Evolutionary conservation across 2,329 filamentous ascomycete species (phyloP).

Genomic region (Alternaria angustiovoidea): DNA sequence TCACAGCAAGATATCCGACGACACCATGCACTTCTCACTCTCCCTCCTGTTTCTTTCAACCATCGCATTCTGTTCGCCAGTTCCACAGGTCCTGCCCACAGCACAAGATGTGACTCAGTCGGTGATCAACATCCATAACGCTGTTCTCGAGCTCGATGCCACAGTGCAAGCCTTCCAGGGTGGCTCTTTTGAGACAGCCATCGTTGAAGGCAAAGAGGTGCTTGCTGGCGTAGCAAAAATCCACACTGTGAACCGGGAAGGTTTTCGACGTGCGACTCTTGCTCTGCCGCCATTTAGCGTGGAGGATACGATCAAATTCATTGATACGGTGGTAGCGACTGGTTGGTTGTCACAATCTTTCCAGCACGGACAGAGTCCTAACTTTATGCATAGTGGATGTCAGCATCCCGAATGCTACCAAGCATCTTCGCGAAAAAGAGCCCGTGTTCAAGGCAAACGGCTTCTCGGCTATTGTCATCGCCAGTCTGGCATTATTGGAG

Average conservation of each 20-base stretch:
- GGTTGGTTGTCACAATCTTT: constrained; percentile 7
- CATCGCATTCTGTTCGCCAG: constrained; percentile 1
- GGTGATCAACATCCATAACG: constrained; percentile 24
- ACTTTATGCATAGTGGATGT: constrained; percentile 14
- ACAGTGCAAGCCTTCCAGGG: constrained; percentile 16
- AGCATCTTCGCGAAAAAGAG: constrained; percentile 21
- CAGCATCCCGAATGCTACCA: constrained; percentile 20
- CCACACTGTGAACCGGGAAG: constrained; percentile 27
- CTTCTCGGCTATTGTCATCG: constrained; percentile 17
- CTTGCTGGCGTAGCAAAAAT: constrained; percentile 27
- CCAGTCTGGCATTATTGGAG: constrained; percentile 23
- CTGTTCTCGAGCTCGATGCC: constrained; percentile 21
- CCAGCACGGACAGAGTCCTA: not conserved
- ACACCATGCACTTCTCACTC: constrained; percentile 1
- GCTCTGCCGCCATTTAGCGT: constrained; percentile 17
- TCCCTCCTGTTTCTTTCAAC: constrained; percentile 3
- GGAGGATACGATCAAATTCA: constrained; percentile 11
- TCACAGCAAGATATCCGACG: not conserved
- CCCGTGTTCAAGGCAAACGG: constrained; percentile 20
- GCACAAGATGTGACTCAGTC: constrained; percentile 12
- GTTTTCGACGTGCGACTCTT: constrained; percentile 21
- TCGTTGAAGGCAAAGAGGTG: constrained; percentile 24
- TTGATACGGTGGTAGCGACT: constrained; percentile 19
- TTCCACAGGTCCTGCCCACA: constrained; percentile 1
- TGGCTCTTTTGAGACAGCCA: constrained; percentile 9